Percentiles rank a stretch among this genome's conserved stretches.
phyloP scores from a whole-genome alignment of 2,329 filamentous ascomycete species.

The Talaromyces sp. region DNA sequence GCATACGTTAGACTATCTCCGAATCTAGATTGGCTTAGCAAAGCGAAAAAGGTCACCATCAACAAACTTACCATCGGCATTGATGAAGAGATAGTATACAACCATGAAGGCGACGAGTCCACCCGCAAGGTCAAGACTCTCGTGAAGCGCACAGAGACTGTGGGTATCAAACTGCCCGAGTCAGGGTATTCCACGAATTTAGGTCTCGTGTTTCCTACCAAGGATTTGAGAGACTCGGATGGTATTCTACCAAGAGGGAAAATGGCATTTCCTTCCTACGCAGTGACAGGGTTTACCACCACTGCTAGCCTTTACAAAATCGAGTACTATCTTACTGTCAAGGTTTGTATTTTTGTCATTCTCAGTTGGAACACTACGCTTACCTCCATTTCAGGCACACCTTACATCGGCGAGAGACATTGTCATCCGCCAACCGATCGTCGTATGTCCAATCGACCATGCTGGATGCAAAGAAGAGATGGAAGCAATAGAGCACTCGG shows the following conservation, averaged over 20 bases:
- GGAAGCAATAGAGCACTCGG: constrained; percentile 94
- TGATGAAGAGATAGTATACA: constrained; percentile 98
- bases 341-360: constrained; percentile 51
- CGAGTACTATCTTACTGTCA: constrained; percentile 91
- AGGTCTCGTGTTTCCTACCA: constrained; percentile 82
- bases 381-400: constrained; percentile 59
- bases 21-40: constrained; percentile 84
- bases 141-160: constrained; percentile 72
- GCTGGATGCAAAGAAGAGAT: constrained; percentile 97
- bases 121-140: constrained; percentile 83
- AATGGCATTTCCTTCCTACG: constrained; percentile 81
- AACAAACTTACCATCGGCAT: constrained; percentile 90
- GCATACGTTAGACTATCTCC: constrained; percentile 93
- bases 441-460: constrained; percentile 92
- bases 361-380: constrained; percentile 7
- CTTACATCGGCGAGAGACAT: constrained; percentile 86
- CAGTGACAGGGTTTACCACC: constrained; percentile 86
- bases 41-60: constrained; percentile 87
- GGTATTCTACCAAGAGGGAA: constrained; percentile 82
- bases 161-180: constrained; percentile 82
- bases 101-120: constrained; percentile 93
- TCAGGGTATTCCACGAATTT: constrained; percentile 90
- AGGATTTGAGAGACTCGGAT: constrained; percentile 79
- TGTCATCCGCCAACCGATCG: constrained; percentile 80
- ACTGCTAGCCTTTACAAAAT: constrained; percentile 95